Conservation (phyloP, 2,329 filamentous ascomycete species). For the Trichoderma endophyticum region DNA sequence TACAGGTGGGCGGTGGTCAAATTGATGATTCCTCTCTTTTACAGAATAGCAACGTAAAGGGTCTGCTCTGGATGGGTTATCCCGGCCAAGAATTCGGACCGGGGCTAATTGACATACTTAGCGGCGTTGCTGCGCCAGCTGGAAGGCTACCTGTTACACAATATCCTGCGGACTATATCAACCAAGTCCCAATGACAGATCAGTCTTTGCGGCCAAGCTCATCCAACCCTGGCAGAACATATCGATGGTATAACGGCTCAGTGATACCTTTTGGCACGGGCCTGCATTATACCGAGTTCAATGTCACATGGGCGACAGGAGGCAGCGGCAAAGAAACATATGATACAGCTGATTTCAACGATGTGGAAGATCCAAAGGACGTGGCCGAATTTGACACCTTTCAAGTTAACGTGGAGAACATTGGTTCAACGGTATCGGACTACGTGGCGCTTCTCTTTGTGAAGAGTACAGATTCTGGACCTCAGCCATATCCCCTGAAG, state of each 20-base stretch:
- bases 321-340: background rate
- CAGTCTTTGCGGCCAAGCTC: background rate
- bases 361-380: background rate
- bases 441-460: background rate
- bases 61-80: background rate
- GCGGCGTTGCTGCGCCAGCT: background rate
- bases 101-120: background rate
- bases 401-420: background rate
- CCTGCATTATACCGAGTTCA: background rate
- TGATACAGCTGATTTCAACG: background rate
- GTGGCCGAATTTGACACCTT: background rate
- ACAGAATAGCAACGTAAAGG: background rate
- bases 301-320: background rate
- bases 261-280: background rate
- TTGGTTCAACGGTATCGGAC: background rate
- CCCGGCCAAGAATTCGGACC: background rate
- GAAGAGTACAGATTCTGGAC: background rate
- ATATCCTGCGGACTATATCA: background rate
- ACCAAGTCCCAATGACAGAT: background rate
- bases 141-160: background rate
- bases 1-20: background rate
- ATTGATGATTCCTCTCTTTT: background rate
- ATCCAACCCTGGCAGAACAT: background rate
- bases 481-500: background rate
- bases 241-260: background rate